A percentile compares a stretch with the other conserved stretches of the same genome.
These are phyloP conservation scores for Leishmania turanica DNA, from an alignment of 208 protist genomes.

Conservation along the genomic window DNA sequence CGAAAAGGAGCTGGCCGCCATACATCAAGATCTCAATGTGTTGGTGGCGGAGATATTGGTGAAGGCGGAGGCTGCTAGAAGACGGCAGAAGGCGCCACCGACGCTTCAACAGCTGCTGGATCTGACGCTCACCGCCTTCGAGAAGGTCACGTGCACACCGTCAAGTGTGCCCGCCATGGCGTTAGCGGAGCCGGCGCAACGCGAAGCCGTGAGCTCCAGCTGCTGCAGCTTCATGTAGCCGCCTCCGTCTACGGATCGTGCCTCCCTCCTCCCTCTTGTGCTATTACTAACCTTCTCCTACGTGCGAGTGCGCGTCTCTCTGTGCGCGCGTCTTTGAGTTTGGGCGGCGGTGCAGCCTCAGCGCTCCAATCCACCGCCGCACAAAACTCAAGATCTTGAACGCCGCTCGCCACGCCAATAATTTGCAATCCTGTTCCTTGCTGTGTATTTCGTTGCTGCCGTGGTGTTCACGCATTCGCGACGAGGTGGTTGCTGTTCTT, in stretches of 20 bases:
- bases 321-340: neutral
- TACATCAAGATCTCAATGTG: conserved; percentile 73
- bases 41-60: conserved; percentile 62
- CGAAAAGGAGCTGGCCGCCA: conserved; percentile 47
- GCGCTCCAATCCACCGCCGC: neutral
- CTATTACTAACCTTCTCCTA: neutral
- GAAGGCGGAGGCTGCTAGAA: conserved; percentile 41
- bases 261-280: neutral
- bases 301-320: neutral
- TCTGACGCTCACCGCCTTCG: conserved; percentile 63
- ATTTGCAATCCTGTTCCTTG: neutral
- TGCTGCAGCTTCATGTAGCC: conserved; percentile 54
- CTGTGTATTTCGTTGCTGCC: neutral
- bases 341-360: neutral
- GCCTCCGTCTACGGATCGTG: neutral
- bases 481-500: neutral
- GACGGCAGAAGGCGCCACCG: conserved; percentile 31
- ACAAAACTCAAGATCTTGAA: neutral
- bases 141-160: conserved; percentile 32
- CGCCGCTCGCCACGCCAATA: neutral
- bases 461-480: neutral
- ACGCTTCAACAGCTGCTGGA: conserved; percentile 68
- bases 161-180: conserved; percentile 52
- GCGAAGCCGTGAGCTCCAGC: conserved; percentile 13
- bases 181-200: conserved; percentile 45